Conservation (phyloP, 495 filamentous ascomycete genomes). For the Immersiella caudata region DNA sequence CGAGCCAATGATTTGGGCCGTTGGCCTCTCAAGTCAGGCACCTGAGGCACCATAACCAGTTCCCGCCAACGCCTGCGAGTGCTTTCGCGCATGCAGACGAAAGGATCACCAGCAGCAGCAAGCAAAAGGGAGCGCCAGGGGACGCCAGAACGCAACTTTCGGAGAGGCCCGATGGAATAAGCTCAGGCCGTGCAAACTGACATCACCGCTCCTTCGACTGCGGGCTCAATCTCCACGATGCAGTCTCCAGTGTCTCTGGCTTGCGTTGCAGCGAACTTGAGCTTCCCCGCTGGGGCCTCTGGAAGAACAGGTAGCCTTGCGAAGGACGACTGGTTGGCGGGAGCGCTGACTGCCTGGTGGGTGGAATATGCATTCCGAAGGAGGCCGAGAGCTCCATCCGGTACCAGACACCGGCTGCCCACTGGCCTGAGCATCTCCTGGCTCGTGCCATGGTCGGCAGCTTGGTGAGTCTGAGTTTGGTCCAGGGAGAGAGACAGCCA, state of each 20-base stretch:
- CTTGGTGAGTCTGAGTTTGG: not conserved
- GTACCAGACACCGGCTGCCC: not conserved
- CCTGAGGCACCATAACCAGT: not conserved
- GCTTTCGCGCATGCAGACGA: conserved; percentile 10
- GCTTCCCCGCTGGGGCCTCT: not conserved
- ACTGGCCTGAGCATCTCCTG: not conserved
- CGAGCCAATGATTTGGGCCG: conserved; percentile 26
- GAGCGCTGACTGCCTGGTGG: not conserved
- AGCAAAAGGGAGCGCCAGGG: not conserved
- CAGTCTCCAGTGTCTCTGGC: not conserved
- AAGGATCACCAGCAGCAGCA: conserved; percentile 10
- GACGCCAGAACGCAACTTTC: not conserved
- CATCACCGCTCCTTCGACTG: not conserved
- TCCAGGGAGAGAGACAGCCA: not conserved
- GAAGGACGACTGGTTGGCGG: not conserved
- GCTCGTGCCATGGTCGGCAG: not conserved
- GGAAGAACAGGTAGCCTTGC: not conserved
- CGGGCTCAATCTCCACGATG: not conserved
- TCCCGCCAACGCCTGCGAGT: conserved; percentile 5
- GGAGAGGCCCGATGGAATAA: not conserved
- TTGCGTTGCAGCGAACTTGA: not conserved
- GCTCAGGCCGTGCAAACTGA: not conserved
- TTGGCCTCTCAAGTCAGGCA: conserved; percentile 17
- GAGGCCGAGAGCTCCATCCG: not conserved
- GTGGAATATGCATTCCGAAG: not conserved